A percentile compares a stretch with the other conserved stretches of the same genome.
Evolutionary conservation across 768 basidiomycete species (phyloP).

Genomic region (Lyophyllum semitale): DNA sequence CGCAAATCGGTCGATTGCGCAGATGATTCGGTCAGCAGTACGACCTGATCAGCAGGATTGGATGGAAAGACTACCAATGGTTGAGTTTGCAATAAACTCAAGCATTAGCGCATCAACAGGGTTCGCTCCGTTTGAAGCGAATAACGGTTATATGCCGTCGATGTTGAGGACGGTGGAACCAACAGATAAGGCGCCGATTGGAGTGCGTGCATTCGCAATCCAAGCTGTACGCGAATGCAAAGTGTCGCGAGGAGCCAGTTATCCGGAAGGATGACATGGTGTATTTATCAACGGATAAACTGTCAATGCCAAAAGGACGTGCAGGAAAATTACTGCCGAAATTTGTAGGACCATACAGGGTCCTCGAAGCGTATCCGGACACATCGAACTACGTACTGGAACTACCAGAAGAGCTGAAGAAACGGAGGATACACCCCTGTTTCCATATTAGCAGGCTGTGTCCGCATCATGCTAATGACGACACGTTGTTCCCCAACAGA

Average conservation of each 20-base stretch:
- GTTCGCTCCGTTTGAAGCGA: constrained; percentile 34
- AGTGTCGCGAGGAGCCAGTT: not conserved
- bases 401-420: too few relatives aligned
- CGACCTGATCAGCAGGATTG: constrained; percentile 22
- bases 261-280: not conserved
- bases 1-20: too few relatives aligned
- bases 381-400: too few relatives aligned
- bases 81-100: constrained; percentile 39
- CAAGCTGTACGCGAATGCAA: not conserved
- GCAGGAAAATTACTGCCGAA: too few relatives aligned
- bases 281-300: not conserved
- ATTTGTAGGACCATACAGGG: too few relatives aligned
- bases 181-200: constrained; percentile 12
- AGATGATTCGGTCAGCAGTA: too few relatives aligned
- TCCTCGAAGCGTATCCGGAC: too few relatives aligned
- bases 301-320: not conserved
- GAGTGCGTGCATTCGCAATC: constrained; percentile 20
- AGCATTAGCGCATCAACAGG: constrained; percentile 26
- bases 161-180: too few relatives aligned
- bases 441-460: not conserved
- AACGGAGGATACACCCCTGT: not conserved
- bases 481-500: too few relatives aligned
- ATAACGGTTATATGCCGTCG: constrained; percentile 23
- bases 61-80: constrained; percentile 27
- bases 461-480: not conserved